phyloP scores from a whole-genome alignment of 2,329 filamentous ascomycete species.

The Sporothrix protearum region DNA sequence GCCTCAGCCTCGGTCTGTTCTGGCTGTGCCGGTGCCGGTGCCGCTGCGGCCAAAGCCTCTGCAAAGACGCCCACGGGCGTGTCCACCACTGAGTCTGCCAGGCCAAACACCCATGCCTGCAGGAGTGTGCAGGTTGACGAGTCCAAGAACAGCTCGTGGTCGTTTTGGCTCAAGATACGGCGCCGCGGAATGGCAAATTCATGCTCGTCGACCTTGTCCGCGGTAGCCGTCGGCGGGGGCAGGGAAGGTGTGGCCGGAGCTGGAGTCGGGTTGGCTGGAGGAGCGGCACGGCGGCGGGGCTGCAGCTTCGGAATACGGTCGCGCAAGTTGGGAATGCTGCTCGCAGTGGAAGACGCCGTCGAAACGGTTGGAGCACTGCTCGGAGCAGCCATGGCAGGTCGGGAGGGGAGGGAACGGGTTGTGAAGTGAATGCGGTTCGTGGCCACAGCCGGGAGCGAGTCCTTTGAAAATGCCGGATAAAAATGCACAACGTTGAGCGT shows the following conservation, averaged over 20 bases:
- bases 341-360: background rate
- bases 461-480: background rate
- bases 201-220: slow-evolving; percentile 39
- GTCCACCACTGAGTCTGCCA: slow-evolving; percentile 76
- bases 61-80: slow-evolving; percentile 42
- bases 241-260: slow-evolving; percentile 73
- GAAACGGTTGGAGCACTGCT: slow-evolving; percentile 4
- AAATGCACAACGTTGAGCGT: background rate
- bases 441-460: background rate
- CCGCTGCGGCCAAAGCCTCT: slow-evolving; percentile 15
- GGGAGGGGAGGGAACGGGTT: no score
- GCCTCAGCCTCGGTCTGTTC: background rate
- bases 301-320: slow-evolving; percentile 64
- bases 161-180: slow-evolving; percentile 74
- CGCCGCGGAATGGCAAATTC: slow-evolving; percentile 66
- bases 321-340: slow-evolving; percentile 48
- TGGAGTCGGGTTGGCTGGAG: slow-evolving; percentile 55
- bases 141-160: slow-evolving; percentile 76
- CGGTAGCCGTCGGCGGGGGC: slow-evolving; percentile 60
- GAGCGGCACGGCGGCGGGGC: slow-evolving; percentile 55
- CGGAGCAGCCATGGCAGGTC: background rate
- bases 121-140: slow-evolving; percentile 75
- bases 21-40: background rate
- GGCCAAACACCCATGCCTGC: slow-evolving; percentile 77
- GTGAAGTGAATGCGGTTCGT: background rate